Evolutionary conservation across 1,284 basidiomycete species (phyloP).

Genomic region (Grifola frondosa): DNA sequence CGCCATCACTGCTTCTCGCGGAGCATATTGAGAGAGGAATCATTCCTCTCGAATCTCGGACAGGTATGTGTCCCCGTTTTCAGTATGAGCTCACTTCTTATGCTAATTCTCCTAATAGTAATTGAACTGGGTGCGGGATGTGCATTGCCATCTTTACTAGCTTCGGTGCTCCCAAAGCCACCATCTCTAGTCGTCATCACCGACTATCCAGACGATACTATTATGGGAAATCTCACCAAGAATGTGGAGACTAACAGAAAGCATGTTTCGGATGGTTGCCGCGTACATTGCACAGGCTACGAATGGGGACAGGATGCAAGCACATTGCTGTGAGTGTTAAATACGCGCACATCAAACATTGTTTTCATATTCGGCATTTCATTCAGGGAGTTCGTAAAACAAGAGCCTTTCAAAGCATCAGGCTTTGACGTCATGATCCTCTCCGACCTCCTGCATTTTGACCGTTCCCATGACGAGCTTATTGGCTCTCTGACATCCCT

Average conservation of each 20-base stretch:
- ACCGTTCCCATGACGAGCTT: constrained; percentile 57
- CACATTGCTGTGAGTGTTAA: constrained; percentile 44
- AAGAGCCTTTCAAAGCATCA: neutral
- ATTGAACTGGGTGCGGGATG: constrained; percentile 69
- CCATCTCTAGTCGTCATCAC: constrained; percentile 58
- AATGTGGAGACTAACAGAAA: constrained; percentile 53
- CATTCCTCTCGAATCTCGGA: constrained; percentile 38
- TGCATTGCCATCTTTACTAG: constrained; percentile 62
- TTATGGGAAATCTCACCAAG: constrained; percentile 51
- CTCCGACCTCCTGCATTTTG: constrained; percentile 70
- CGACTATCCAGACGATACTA: constrained; percentile 65
- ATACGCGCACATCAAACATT: neutral
- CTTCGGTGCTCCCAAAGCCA: constrained; percentile 42
- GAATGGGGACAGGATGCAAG: constrained; percentile 59
- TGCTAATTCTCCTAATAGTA: constrained; percentile 36
- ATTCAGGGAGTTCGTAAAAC: constrained; percentile 9
- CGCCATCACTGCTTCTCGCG: constrained; percentile 62
- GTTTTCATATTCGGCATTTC: neutral
- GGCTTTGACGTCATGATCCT: constrained; percentile 63
- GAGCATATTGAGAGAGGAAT: constrained; percentile 60
- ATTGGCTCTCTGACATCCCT: constrained; percentile 49
- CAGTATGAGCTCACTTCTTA: neutral
- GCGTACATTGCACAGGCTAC: constrained; percentile 49
- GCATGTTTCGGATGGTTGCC: constrained; percentile 38
- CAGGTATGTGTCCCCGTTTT: constrained; percentile 34